Base-by-base conservation (phyloP, 2,329 filamentous ascomycete species). In the Fusarium sp. region DNA sequence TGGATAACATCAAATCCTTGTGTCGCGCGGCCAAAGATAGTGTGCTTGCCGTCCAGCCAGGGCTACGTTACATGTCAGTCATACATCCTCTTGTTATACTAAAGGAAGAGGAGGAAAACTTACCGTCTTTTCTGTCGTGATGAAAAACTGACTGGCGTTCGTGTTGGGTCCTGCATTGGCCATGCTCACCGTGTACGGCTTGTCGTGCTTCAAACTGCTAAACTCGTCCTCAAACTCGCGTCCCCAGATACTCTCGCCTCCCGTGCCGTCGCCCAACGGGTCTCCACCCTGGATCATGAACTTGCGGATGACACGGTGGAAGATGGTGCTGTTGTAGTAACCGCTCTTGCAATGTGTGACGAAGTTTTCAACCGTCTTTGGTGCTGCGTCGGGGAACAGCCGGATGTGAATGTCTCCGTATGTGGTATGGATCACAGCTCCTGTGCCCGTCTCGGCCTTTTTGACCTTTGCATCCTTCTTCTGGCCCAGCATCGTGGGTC, bases 221-320 rank as follows among this genome's bases (percentile, higher is more conserved):
- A 99, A 97, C 79, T 99, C 96, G 77, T 99, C 96, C 75, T 91
- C 92, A 77, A 99, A 99, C 65, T 93, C 92, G 79, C 95, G 94
- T 57, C 92, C 93, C 96, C 96, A 99, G 70, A 97, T 90, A 76
- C 92, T 96, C 67, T 90, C 85, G 1, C 96, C 96, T 16, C 96
- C 96, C 50, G 93, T 88, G 1, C 96, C 96, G 1, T 94, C 97
- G 2, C 95, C 95, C 0, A 93, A 91, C 0, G 96, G 96, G 76
- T 99, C 96, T 46, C 96, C 96, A 55, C 95, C 93, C 79, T 99
- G 96, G 42, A 99, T 97, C 96, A 99, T 99, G 82, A 99, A 99
- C 77, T 97, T 97, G 66, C 92, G 89, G 73, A 99, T 99, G 6
- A 99, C 91, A 33, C 96, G 91, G 80, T 99, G 96, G 85, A 99